Evolutionary conservation across 169 alveolate species (phyloP), one percentile per base, ranked within the genome.

Genomic region (Plasmodium relictum): DNA sequence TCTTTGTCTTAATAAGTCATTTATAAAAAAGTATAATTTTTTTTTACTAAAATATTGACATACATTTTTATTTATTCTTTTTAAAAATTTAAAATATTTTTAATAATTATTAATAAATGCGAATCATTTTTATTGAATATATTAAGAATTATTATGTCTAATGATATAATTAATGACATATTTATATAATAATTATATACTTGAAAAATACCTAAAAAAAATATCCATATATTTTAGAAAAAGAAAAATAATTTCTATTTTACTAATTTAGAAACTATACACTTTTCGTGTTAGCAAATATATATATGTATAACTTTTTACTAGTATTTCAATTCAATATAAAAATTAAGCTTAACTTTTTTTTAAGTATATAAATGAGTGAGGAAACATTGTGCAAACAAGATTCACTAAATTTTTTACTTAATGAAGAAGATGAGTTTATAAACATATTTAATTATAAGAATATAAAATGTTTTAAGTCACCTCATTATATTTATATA

Each of bases 361-460:
- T 63, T 31, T 31, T 8, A 24, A 9, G 18, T 10, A 56, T 41
- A 31, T 39, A 73, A 73, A 76, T 76, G 88, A 18, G 16, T 7
- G 76, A 65, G 39, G 24, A 76, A 5, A 48, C n/a, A 62, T 20
- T 44, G 42, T 20, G 9, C 12, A 44, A 66, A 80, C 63, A 65
- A 20, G 71, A 68, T 31, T 1, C 50, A 61, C 24, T 56, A 37
- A 31, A 50, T 39, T 80, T 80, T 80, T 59, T 80, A 66, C 61
- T 80, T 14, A 80, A 80, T 42, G 90, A 65, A 80, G 69, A 70
- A 20, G 90, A 80, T 14, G 90, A 80, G 18, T 80, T 80, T 65
- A 52, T 66, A 80, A 80, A 80, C 52, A 80, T 80, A 66, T 80
- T 80, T 80, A 65, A 80, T 66, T 80, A 80, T 45, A 80, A 68